Conservation (phyloP, 2,329 filamentous ascomycete species). For the Gnomoniopsis sp. region DNA sequence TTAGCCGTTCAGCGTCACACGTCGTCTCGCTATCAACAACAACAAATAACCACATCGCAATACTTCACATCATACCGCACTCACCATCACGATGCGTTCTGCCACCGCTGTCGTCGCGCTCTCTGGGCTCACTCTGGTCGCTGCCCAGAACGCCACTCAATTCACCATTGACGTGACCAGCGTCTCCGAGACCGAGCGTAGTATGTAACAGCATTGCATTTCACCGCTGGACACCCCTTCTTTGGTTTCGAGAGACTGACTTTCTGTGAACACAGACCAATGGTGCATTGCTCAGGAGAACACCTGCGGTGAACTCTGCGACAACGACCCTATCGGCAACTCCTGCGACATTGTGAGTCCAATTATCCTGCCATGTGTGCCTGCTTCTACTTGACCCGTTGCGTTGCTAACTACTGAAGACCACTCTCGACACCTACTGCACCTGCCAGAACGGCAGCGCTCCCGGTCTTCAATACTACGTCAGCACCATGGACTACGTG, state of each 20-base stretch:
- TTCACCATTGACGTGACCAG: conserved; percentile 34
- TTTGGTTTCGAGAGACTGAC: background rate
- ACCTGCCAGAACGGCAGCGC: conserved; percentile 46
- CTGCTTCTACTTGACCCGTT: background rate
- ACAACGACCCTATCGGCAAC: conserved; percentile 34
- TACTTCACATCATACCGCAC: background rate
- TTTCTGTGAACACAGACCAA: conserved; percentile 33
- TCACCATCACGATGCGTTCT: conserved; percentile 36
- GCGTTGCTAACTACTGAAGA: conserved; percentile 27
- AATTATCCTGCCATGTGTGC: no score
- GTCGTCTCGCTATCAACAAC: background rate
- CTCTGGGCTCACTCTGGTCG: conserved; percentile 39
- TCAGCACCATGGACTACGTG: conserved; percentile 47
- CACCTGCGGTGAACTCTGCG: conserved; percentile 48
- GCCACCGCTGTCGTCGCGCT: conserved; percentile 39
- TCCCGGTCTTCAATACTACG: conserved; percentile 52
- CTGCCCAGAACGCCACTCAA: conserved; percentile 42
- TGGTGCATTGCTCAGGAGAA: conserved; percentile 53
- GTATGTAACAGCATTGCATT: conserved; percentile 31
- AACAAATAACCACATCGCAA: background rate
- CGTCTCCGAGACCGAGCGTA: conserved; percentile 32
- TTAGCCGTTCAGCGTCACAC: background rate
- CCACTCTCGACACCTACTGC: conserved; percentile 44
- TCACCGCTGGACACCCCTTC: background rate
- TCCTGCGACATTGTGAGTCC: conserved; percentile 43